These are phyloP conservation scores for Phytopythium cucurbitacearum DNA, from an alignment of 352 stramenopile species.

Conservation along the genomic window DNA sequence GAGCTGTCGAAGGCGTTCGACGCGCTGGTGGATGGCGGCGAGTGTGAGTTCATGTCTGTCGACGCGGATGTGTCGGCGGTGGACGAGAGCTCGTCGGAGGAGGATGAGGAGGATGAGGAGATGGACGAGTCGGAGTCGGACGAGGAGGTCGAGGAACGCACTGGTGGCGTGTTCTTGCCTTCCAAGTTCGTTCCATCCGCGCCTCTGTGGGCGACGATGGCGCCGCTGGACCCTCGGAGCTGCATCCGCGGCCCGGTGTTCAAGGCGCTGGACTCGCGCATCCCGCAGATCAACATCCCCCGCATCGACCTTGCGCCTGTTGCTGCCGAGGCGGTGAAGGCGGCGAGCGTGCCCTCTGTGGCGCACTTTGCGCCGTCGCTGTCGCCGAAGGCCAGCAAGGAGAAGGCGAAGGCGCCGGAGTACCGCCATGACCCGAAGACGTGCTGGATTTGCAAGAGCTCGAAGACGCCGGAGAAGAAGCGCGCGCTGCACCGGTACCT, in stretches of 20 bases:
- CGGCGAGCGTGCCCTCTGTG: slow-evolving; percentile 5
- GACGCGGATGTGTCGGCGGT: slow-evolving; percentile 31
- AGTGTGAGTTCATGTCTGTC: too few relatives aligned
- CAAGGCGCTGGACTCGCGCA: slow-evolving; percentile 73
- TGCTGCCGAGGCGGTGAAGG: slow-evolving; percentile 13
- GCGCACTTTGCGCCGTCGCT: slow-evolving; percentile 17
- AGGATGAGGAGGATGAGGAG: slow-evolving; percentile 35
- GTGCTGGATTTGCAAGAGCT: slow-evolving; percentile 88
- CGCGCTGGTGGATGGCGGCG: slow-evolving; percentile 20
- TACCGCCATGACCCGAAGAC: slow-evolving; percentile 70
- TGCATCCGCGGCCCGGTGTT: slow-evolving; percentile 77
- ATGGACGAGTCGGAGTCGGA: slow-evolving; percentile 32
- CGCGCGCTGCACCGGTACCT: slow-evolving; percentile 76
- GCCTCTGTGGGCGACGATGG: slow-evolving; percentile 45
- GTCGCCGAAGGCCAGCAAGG: slow-evolving; percentile 45
- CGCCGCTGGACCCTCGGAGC: slow-evolving; percentile 68
- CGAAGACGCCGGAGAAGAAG: slow-evolving; percentile 79
- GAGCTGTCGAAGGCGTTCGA: slow-evolving; percentile 72
- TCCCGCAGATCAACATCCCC: slow-evolving; percentile 58
- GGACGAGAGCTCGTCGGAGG: slow-evolving; percentile 16
- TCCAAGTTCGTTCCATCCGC: slow-evolving; percentile 48
- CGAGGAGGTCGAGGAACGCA: slow-evolving; percentile 21
- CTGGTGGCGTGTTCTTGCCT: slow-evolving; percentile 5
- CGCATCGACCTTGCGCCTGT: slow-evolving; percentile 67
- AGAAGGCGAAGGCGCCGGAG: slow-evolving; percentile 32